A percentile compares a stretch with the other conserved stretches of the same genome.
phyloP scores from a whole-genome alignment of 176 grass and related monocot species.

The Carex scoparia region DNA sequence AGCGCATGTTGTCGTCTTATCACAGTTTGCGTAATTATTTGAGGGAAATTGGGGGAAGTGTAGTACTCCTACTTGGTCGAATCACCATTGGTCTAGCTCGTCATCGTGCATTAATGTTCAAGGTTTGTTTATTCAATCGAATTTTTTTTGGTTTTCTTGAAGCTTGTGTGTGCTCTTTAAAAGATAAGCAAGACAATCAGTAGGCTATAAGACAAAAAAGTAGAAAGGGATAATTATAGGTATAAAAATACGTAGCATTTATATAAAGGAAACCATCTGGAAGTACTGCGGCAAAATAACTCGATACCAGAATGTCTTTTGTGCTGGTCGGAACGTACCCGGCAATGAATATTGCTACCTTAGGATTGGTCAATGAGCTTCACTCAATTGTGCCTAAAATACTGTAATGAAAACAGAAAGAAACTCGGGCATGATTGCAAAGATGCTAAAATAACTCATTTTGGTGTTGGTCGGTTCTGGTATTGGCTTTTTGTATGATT shows the following conservation, averaged over 20 bases:
- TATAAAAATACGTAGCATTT: too few species aligned
- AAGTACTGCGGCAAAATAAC: too few species aligned
- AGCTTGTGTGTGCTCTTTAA: not conserved
- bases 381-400: not conserved
- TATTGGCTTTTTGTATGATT: not conserved
- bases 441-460: not conserved
- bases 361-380: not conserved
- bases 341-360: too few species aligned
- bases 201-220: too few species aligned
- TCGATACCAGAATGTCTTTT: too few species aligned
- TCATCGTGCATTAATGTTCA: slow-evolving; percentile 93
- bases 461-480: not conserved
- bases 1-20: slow-evolving; percentile 52
- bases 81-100: slow-evolving; percentile 83
- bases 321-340: too few species aligned
- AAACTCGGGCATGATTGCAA: not conserved
- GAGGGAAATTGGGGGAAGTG: slow-evolving; percentile 45
- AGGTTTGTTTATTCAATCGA: slow-evolving; percentile 44
- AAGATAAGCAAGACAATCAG: too few species aligned
- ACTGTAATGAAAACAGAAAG: not conserved
- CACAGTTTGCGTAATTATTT: slow-evolving; percentile 53
- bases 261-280: too few species aligned
- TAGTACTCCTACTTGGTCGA: slow-evolving; percentile 68
- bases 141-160: not conserved
- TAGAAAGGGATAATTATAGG: too few species aligned